phyloP scores from a whole-genome alignment of 2,329 filamentous ascomycete species.

The Cladosporium sp. region DNA sequence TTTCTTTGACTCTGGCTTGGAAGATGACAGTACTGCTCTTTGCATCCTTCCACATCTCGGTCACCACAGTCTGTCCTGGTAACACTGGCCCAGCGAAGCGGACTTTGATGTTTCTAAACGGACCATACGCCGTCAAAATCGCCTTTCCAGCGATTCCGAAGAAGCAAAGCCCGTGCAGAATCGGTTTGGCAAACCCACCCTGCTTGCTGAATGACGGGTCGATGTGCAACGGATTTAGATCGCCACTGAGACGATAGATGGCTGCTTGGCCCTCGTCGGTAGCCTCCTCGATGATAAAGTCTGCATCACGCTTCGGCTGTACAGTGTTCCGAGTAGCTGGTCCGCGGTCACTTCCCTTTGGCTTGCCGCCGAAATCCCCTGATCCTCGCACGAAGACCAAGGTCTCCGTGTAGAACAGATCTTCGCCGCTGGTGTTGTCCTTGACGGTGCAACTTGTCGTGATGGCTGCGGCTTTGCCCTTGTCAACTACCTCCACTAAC shows the following conservation, averaged over 20 bases:
- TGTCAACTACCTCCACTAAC: slow-evolving; percentile 93
- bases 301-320: slow-evolving; percentile 74
- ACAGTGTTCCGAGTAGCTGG: slow-evolving; percentile 77
- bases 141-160: slow-evolving; percentile 94
- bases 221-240: slow-evolving; percentile 95
- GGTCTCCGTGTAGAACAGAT: slow-evolving; percentile 94
- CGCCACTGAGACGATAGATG: slow-evolving; percentile 88
- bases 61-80: slow-evolving; percentile 82
- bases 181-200: slow-evolving; percentile 90
- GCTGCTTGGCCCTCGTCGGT: slow-evolving; percentile 91
- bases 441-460: slow-evolving; percentile 79
- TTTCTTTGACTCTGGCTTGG: slow-evolving; percentile 88
- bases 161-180: slow-evolving; percentile 94
- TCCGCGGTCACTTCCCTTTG: slow-evolving; percentile 76
- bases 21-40: slow-evolving; percentile 78
- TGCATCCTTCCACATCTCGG: slow-evolving; percentile 94
- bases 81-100: slow-evolving; percentile 83
- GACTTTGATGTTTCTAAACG: slow-evolving; percentile 89
- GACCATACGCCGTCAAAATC: slow-evolving; percentile 78
- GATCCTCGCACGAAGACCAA: slow-evolving; percentile 90
- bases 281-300: slow-evolving; percentile 81
- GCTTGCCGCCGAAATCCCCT: slow-evolving; percentile 80
- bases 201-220: slow-evolving; percentile 93
- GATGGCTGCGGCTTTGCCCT: slow-evolving; percentile 84
- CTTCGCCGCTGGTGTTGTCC: slow-evolving; percentile 80